These are phyloP conservation scores for Alternaria consortialis DNA, from an alignment of 2,329 filamentous ascomycete species.

Conservation along the genomic window DNA sequence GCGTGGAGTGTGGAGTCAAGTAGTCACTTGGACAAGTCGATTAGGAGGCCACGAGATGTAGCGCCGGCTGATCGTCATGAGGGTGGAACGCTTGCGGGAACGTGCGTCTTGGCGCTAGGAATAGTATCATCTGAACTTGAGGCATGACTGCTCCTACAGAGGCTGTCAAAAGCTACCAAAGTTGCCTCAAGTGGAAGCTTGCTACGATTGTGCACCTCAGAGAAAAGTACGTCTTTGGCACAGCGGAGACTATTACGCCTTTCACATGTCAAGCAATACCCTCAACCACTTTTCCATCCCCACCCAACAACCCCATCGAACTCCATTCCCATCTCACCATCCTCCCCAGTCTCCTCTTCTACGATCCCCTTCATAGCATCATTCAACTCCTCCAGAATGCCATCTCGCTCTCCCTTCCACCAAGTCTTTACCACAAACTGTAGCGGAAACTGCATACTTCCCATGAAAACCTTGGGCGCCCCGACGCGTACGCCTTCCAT, in stretches of 20 bases:
- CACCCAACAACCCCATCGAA: constrained; percentile 27
- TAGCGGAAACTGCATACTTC: constrained; percentile 31
- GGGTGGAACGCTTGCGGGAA: constrained; percentile 15
- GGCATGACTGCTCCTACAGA: constrained; percentile 14
- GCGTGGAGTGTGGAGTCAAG: constrained; percentile 4
- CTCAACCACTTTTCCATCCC: constrained; percentile 24
- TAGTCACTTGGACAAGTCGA: neutral
- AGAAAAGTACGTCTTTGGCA: neutral
- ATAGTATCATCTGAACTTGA: constrained; percentile 22
- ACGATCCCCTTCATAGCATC: constrained; percentile 10
- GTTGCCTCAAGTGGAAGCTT: neutral
- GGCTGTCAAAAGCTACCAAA: neutral
- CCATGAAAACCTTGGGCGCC: constrained; percentile 24
- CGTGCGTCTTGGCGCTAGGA: constrained; percentile 17
- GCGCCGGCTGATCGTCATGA: constrained; percentile 26
- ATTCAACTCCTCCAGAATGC: constrained; percentile 15
- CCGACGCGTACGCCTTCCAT: constrained; percentile 17
- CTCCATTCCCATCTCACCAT: constrained; percentile 17
- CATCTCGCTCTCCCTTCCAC: constrained; percentile 28
- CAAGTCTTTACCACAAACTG: constrained; percentile 22
- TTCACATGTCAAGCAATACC: neutral
- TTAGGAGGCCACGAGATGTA: constrained; percentile 10
- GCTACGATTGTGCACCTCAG: neutral
- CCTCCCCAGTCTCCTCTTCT: constrained; percentile 18
- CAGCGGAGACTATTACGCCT: neutral